Conservation (phyloP, 2,329 filamentous ascomycete species). For the Talaromyces amestolkiae region DNA sequence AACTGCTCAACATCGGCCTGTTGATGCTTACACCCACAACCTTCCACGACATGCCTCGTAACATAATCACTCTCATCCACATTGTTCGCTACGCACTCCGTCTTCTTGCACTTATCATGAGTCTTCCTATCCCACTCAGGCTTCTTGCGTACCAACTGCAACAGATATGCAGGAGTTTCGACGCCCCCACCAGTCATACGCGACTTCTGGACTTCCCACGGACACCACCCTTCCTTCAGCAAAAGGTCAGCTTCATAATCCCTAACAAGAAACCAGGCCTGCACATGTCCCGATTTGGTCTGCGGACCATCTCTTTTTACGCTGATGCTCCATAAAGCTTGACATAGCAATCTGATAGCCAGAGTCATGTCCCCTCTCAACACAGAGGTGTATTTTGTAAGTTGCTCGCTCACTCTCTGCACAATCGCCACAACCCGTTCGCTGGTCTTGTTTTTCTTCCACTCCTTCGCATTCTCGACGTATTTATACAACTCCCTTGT, state of each 20-base stretch:
- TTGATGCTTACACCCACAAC: constrained; percentile 14
- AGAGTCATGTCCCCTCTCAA: neutral
- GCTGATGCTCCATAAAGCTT: constrained; percentile 1
- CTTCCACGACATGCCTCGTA: constrained; percentile 15
- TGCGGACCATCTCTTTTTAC: constrained; percentile 2
- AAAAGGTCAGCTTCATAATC: neutral
- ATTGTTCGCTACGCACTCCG: constrained; percentile 20
- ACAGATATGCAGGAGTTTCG: neutral
- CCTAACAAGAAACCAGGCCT: neutral
- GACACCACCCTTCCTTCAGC: constrained; percentile 9
- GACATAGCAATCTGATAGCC: neutral
- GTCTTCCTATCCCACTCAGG: constrained; percentile 14
- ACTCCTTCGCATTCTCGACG: constrained; percentile 16
- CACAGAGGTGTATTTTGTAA: neutral
- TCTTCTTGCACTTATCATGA: constrained; percentile 5
- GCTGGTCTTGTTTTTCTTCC: constrained; percentile 19
- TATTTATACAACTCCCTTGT: constrained; percentile 18
- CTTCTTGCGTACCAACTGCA: constrained; percentile 16
- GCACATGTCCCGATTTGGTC: neutral
- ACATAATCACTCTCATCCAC: constrained; percentile 20
- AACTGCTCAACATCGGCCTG: constrained; percentile 4
- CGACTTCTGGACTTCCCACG: constrained; percentile 3
- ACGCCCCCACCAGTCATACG: neutral
- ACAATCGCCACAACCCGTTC: constrained; percentile 17
- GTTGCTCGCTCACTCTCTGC: constrained; percentile 1